Evolutionary conservation across 106 monocot genomes (phyloP).

Genomic region (Allium cepa): DNA sequence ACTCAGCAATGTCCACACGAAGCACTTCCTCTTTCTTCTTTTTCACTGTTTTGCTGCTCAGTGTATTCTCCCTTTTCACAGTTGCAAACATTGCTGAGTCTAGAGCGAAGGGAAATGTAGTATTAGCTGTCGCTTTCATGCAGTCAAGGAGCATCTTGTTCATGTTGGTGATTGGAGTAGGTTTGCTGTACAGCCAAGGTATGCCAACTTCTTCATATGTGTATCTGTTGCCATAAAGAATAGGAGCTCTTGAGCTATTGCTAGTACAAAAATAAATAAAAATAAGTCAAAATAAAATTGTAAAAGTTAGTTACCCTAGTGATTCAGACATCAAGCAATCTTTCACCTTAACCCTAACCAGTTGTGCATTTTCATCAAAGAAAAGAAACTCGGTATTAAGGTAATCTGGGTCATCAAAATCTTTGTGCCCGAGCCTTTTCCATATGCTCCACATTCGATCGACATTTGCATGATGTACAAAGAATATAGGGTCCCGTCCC

Average conservation of each 20-base stretch:
- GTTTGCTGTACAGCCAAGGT: conserved; percentile 9
- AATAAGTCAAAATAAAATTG: not conserved
- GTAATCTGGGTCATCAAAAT: conserved; percentile 28
- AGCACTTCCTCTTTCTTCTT: conserved; percentile 24
- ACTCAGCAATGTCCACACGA: conserved; percentile 15
- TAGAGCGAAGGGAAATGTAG: not conserved
- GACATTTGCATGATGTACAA: conserved; percentile 18
- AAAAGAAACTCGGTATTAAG: conserved; percentile 30
- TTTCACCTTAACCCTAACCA: conserved; percentile 21
- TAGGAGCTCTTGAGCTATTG: not conserved
- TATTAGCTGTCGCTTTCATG: not conserved
- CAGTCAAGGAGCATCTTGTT: not conserved
- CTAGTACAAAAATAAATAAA: not conserved
- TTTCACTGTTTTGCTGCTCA: conserved; percentile 8
- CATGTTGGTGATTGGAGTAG: not conserved
- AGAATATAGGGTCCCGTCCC: conserved; percentile 21
- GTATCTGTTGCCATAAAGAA: not conserved
- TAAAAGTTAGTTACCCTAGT: not conserved
- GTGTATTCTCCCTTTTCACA: not conserved
- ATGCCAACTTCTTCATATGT: conserved; percentile 8
- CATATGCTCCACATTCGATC: conserved; percentile 21
- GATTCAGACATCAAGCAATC: not conserved
- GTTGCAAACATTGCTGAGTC: not conserved
- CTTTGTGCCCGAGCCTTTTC: conserved; percentile 10
- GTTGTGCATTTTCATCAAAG: conserved; percentile 34